Conservation (phyloP, 495 filamentous ascomycete genomes). For the Trichoderma orchidacearum region DNA sequence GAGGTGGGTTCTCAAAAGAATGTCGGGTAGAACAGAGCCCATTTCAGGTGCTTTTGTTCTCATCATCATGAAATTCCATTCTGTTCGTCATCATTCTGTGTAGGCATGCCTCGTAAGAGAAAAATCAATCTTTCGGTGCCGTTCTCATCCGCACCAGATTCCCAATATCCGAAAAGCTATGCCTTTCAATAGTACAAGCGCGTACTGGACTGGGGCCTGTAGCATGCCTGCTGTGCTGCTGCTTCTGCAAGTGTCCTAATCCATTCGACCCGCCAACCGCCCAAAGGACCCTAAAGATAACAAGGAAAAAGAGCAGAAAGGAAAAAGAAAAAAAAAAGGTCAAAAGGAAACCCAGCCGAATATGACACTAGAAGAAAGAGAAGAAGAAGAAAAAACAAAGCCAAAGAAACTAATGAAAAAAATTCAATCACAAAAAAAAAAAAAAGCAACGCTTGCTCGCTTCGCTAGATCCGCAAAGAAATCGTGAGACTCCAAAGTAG, state of each 20-base stretch:
- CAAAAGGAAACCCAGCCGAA: slow-evolving; percentile 5
- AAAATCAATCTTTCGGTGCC: not conserved
- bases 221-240: not conserved
- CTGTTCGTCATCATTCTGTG: not conserved
- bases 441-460: slow-evolving; percentile 16
- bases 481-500: slow-evolving; percentile 3
- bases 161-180: not conserved
- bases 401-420: not conserved
- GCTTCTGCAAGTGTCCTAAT: not conserved
- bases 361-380: slow-evolving; percentile 9
- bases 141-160: not conserved
- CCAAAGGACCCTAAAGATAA: slow-evolving; percentile 1
- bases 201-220: slow-evolving; percentile 1
- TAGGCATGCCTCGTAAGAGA: not conserved
- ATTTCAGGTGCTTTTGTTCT: not conserved
- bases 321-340: slow-evolving; percentile 2
- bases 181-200: not conserved
- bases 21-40: not conserved
- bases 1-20: not conserved
- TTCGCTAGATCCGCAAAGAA: slow-evolving; percentile 6
- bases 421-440: slow-evolving; percentile 6
- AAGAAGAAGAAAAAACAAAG: not conserved
- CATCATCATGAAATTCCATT: not conserved
- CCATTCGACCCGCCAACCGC: slow-evolving; percentile 4
- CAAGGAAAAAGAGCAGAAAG: not conserved